Percentiles rank a stretch among this genome's conserved stretches.
Evolutionary conservation across 768 basidiomycete species (phyloP).

Genomic region (Asterophora parasitica): DNA sequence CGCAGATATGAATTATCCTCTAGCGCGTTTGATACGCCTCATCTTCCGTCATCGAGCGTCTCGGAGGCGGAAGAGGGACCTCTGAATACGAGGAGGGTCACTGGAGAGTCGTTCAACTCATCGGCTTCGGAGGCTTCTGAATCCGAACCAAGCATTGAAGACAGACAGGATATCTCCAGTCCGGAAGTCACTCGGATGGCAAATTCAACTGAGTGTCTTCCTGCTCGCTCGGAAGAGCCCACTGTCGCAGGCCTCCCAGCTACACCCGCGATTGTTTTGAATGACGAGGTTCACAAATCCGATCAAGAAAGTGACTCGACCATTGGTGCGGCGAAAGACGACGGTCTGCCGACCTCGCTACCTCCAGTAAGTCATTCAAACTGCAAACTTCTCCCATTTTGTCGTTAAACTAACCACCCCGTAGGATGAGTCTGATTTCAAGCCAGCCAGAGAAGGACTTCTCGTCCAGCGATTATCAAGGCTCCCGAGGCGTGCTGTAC

Average conservation of each 20-base stretch:
- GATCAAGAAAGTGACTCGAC: constrained; percentile 84
- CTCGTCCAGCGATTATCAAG: constrained; percentile 43
- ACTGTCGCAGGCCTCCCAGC: constrained; percentile 6
- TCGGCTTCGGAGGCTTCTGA: constrained; percentile 75
- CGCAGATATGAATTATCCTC: constrained; percentile 51
- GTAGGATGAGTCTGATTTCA: constrained; percentile 18
- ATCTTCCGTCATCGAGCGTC: constrained; percentile 58
- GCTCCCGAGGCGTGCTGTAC: constrained; percentile 54
- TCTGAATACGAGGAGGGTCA: constrained; percentile 40
- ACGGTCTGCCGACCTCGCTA: constrained; percentile 17
- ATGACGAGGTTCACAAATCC: constrained; percentile 32
- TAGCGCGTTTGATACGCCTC: constrained; percentile 47
- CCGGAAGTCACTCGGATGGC: background rate
- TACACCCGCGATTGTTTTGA: constrained; percentile 7
- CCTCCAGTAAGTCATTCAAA: constrained; percentile 21
- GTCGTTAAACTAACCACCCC: background rate
- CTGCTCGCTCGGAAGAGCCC: background rate
- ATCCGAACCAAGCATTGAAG: constrained; percentile 38
- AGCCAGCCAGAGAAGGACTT: constrained; percentile 19
- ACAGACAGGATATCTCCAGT: constrained; percentile 12
- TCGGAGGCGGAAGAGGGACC: constrained; percentile 71
- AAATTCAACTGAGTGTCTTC: constrained; percentile 5
- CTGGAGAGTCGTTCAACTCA: constrained; percentile 53
- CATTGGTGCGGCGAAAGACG: constrained; percentile 54
- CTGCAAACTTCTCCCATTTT: no score